Evolutionary conservation across 2,329 filamentous ascomycete species (phyloP).

Genomic region (Exophiala sp.): DNA sequence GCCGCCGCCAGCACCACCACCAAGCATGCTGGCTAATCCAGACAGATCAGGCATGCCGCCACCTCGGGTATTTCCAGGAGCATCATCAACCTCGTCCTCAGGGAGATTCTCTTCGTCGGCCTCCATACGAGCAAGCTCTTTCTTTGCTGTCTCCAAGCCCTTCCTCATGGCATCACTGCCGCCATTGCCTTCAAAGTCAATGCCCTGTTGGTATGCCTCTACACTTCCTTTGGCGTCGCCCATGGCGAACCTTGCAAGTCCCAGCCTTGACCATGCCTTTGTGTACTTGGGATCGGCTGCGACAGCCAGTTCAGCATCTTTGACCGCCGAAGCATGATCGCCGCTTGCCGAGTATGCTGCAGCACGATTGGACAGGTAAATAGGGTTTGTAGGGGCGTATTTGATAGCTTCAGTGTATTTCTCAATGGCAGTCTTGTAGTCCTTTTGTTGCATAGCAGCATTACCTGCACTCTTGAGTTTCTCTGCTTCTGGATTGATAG

Average conservation of each 20-base stretch:
- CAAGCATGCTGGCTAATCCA: conserved; percentile 68
- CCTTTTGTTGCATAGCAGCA: conserved; percentile 89
- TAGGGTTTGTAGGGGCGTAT: conserved; percentile 79
- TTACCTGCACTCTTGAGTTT: conserved; percentile 87
- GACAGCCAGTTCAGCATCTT: conserved; percentile 88
- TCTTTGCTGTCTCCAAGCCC: conserved; percentile 89
- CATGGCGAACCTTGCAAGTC: conserved; percentile 84
- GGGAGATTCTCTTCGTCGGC: conserved; percentile 50
- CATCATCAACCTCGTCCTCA: conserved; percentile 51
- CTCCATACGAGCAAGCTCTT: conserved; percentile 76
- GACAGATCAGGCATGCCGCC: conserved; percentile 66
- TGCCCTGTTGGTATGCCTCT: conserved; percentile 90
- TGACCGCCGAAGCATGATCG: conserved; percentile 77
- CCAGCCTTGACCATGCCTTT: conserved; percentile 93
- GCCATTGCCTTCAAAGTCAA: conserved; percentile 88
- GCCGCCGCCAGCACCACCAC: conserved; percentile 55
- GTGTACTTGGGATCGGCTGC: conserved; percentile 87
- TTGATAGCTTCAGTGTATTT: conserved; percentile 83
- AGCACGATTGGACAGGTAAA: conserved; percentile 96
- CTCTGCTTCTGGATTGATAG: conserved; percentile 69
- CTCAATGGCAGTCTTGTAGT: conserved; percentile 78
- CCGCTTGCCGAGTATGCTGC: conserved; percentile 83
- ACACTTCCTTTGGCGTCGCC: conserved; percentile 88
- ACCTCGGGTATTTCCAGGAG: conserved; percentile 43
- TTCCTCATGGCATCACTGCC: conserved; percentile 97